These are phyloP conservation scores for Naematelia encephala DNA, from an alignment of 768 basidiomycete species.

Conservation along the genomic window DNA sequence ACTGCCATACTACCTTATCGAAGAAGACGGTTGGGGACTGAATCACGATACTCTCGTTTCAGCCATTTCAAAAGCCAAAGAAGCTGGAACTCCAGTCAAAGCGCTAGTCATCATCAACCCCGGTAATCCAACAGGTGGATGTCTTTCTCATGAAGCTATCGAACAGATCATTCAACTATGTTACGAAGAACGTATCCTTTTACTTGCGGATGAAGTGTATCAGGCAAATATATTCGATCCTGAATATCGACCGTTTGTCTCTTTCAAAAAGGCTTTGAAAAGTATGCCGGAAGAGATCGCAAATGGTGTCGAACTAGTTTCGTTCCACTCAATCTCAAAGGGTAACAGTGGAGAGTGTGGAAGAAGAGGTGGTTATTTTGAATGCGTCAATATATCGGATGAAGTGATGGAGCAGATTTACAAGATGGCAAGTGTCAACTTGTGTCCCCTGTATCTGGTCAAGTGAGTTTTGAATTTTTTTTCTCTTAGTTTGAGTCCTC, in stretches of 20 bases:
- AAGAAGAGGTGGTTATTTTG: slow-evolving; percentile 94
- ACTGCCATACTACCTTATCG: slow-evolving; percentile 85
- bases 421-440: slow-evolving; percentile 88
- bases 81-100: slow-evolving; percentile 64
- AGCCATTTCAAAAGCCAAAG: slow-evolving; percentile 64
- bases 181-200: slow-evolving; percentile 76
- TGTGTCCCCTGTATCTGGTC: slow-evolving; percentile 86
- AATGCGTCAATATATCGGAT: slow-evolving; percentile 74
- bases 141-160: slow-evolving; percentile 71
- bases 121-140: slow-evolving; percentile 91
- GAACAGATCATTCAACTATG: slow-evolving; percentile 74
- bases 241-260: slow-evolving; percentile 69
- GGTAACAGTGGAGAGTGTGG: slow-evolving; percentile 96
- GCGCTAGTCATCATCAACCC: slow-evolving; percentile 98
- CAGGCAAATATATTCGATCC: slow-evolving; percentile 80
- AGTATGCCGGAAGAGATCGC: slow-evolving; percentile 60
- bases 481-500: not conserved
- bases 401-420: slow-evolving; percentile 83
- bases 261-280: slow-evolving; percentile 85
- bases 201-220: slow-evolving; percentile 98
- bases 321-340: slow-evolving; percentile 97
- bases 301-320: slow-evolving; percentile 68
- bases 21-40: slow-evolving; percentile 76
- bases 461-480: slow-evolving; percentile 27
- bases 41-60: slow-evolving; percentile 64